phyloP scores from a whole-genome alignment of 2,329 filamentous ascomycete species.

The Talaromyces sp. region DNA sequence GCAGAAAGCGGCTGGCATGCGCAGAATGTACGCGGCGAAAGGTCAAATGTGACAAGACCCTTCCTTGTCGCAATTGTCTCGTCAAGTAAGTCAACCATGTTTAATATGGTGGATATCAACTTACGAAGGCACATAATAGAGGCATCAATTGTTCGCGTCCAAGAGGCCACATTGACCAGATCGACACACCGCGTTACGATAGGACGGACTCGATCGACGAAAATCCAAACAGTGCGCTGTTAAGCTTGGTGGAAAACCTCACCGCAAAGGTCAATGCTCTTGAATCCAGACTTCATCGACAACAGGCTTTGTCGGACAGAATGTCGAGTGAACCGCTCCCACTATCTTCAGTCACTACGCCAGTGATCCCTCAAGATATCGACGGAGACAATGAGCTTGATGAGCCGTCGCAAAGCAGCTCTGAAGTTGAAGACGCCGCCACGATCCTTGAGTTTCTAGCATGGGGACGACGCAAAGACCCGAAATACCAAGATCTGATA shows the following conservation, averaged over 20 bases:
- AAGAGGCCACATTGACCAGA: not conserved
- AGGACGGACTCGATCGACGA: not conserved
- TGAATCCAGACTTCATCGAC: not conserved
- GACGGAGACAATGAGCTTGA: not conserved
- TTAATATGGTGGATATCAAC: too few species aligned
- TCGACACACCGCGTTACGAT: not conserved
- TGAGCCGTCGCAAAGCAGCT: not conserved
- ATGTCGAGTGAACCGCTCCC: slow-evolving; percentile 6
- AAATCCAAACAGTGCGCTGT: not conserved
- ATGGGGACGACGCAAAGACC: slow-evolving; percentile 46
- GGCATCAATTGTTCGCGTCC: slow-evolving; percentile 4
- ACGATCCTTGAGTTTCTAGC: slow-evolving; percentile 48
- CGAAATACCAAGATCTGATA: slow-evolving; percentile 14
- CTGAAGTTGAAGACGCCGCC: slow-evolving; percentile 40
- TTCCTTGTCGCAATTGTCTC: slow-evolving; percentile 15
- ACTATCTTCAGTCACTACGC: not conserved
- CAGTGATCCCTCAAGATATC: not conserved
- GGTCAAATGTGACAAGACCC: slow-evolving; percentile 14
- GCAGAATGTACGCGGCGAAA: slow-evolving; percentile 14
- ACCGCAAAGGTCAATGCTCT: slow-evolving; percentile 3
- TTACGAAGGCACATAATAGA: not conserved
- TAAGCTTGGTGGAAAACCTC: slow-evolving; percentile 6
- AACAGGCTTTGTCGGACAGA: not conserved
- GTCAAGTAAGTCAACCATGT: slow-evolving; percentile 1
- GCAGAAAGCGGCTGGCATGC: slow-evolving; percentile 12